Evolutionary conservation across 441 rosid genomes (phyloP).

Genomic region (Brassica hybrid): DNA sequence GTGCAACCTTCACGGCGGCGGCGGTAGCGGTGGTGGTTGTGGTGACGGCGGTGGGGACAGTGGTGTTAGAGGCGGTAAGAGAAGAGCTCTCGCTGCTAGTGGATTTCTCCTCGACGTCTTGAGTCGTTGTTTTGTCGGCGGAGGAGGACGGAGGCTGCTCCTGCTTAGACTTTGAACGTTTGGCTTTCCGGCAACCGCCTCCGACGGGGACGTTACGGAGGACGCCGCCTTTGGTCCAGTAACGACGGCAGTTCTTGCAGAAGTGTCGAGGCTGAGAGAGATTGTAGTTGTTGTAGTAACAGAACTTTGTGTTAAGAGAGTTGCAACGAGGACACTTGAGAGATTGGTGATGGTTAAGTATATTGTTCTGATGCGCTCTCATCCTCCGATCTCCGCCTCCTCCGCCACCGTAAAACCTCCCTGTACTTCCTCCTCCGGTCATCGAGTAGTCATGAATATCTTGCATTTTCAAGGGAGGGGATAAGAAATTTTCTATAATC

Average conservation of each 20-base stretch:
- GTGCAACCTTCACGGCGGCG: slow-evolving; percentile 48
- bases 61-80: slow-evolving; percentile 61
- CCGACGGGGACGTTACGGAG: slow-evolving; percentile 93
- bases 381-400: slow-evolving; percentile 67
- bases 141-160: slow-evolving; percentile 41
- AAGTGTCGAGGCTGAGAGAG: slow-evolving; percentile 96
- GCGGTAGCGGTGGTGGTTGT: background rate
- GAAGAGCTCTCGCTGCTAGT: slow-evolving; percentile 88
- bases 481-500: background rate
- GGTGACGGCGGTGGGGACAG: slow-evolving; percentile 15
- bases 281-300: slow-evolving; percentile 93
- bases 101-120: slow-evolving; percentile 32
- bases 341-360: slow-evolving; percentile 55
- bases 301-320: slow-evolving; percentile 84
- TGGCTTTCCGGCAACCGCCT: slow-evolving; percentile 48
- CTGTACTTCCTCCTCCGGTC: slow-evolving; percentile 16
- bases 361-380: slow-evolving; percentile 61
- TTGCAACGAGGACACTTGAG: slow-evolving; percentile 91
- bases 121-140: slow-evolving; percentile 9
- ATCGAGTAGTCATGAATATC: slow-evolving; percentile 41
- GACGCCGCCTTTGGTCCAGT: slow-evolving; percentile 96
- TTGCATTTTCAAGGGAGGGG: slow-evolving; percentile 29
- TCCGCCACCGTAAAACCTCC: slow-evolving; percentile 33
- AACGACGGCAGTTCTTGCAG: slow-evolving; percentile 87
- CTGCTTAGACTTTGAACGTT: slow-evolving; percentile 64